These are phyloP conservation scores for Fusarium heterosporum DNA, from an alignment of 2,329 filamentous ascomycete species.

Conservation along the genomic window DNA sequence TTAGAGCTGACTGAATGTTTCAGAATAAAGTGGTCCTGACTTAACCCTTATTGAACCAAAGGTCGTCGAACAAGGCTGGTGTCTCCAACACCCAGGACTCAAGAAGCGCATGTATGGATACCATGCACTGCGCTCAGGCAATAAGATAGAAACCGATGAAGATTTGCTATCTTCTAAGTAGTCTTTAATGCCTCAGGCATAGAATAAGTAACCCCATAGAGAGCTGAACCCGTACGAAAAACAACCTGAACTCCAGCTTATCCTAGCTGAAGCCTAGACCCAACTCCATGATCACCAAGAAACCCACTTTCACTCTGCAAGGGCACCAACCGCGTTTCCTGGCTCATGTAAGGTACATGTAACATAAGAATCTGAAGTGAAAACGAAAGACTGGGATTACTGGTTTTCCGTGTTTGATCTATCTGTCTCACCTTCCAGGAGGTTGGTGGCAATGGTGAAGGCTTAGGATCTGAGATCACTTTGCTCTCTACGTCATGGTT, in stretches of 20 bases:
- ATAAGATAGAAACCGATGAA: not conserved
- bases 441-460: conserved; percentile 17
- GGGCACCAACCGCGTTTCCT: conserved; percentile 21
- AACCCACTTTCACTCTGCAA: conserved; percentile 22
- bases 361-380: not conserved
- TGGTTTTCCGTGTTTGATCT: not conserved
- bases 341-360: conserved; percentile 38
- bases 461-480: not conserved
- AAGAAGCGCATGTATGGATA: not conserved
- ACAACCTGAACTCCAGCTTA: conserved; percentile 7
- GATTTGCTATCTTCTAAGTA: not conserved
- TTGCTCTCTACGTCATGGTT: conserved; percentile 21
- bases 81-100: no score
- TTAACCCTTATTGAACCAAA: not conserved
- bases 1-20: conserved; percentile 2
- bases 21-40: conserved; percentile 1
- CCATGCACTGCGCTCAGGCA: not conserved
- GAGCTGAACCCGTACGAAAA: not conserved
- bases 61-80: no score
- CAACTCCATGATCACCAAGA: conserved; percentile 11
- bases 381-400: conserved; percentile 10
- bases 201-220: no score
- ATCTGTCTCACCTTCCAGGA: conserved; percentile 15
- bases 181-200: not conserved
- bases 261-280: not conserved